Evolutionary conservation across 2,329 filamentous ascomycete genomes (phyloP).

Genomic region (Alternaria sp.): DNA sequence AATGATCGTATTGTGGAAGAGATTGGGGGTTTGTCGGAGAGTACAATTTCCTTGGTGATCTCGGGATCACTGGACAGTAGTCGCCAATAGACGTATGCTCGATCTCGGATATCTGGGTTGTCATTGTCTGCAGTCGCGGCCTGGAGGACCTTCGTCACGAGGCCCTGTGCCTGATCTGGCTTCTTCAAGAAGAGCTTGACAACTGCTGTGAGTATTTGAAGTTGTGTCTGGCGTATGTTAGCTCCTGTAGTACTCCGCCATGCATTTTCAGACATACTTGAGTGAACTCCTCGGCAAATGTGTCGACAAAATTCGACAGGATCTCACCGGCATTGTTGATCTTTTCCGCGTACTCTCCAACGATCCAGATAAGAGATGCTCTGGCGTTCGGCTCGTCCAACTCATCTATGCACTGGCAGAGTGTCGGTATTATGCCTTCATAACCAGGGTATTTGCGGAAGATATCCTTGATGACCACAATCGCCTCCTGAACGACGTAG

Average conservation of each 20-base stretch:
- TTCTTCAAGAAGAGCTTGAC: conserved; percentile 98
- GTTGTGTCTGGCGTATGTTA: conserved; percentile 74
- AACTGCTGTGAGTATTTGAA: conserved; percentile 95
- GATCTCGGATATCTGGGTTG: conserved; percentile 95
- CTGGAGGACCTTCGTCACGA: conserved; percentile 95
- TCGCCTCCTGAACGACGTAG: conserved; percentile 97
- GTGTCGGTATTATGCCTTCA: conserved; percentile 94
- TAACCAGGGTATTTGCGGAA: conserved; percentile 97
- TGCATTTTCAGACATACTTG: conserved; percentile 67
- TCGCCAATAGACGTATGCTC: conserved; percentile 98
- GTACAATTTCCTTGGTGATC: conserved; percentile 89
- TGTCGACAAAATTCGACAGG: conserved; percentile 86
- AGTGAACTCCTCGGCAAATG: conserved; percentile 95
- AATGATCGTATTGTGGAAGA: conserved; percentile 92
- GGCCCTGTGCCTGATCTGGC: conserved; percentile 85
- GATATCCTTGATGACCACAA: conserved; percentile 99
- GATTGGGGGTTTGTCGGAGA: conserved; percentile 94
- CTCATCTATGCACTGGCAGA: conserved; percentile 97
- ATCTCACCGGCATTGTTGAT: conserved; percentile 99
- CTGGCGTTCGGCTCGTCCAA: conserved; percentile 92
- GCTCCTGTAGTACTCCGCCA: conserved; percentile 9
- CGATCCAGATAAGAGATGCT: conserved; percentile 96
- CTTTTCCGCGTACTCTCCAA: conserved; percentile 98
- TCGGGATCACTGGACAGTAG: conserved; percentile 90
- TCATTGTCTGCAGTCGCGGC: conserved; percentile 93